Evolutionary conservation across 257 asterid species (phyloP), one percentile per base, ranked within the genome.

Genomic region (Solanum sejunctum): DNA sequence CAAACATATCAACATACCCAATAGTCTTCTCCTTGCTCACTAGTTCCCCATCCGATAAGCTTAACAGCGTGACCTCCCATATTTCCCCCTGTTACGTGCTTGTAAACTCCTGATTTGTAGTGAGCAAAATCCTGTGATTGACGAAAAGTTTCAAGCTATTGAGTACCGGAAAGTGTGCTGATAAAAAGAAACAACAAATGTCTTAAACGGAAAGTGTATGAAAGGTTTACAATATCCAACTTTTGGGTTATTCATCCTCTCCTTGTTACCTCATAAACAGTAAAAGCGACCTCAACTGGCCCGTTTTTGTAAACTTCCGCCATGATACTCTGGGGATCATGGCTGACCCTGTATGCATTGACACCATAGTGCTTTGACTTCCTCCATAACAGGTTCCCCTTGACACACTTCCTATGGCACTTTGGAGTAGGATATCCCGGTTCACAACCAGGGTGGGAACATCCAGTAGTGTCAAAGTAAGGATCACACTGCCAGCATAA

Each of bases 391-490:
- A 91, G 86, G 89, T 95, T 96, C 85, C 86, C 86, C n/a, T 88
- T 92, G 60, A 91, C 88, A 86, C 99, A 96, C 86, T 85, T 93
- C 87, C 86, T 88, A 85, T 80, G 87, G 49, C 99, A 96, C 88
- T 85, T 88, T 26, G 99, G 99, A 28, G 99, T 95, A 57, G 97
- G 98, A 84, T 88, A 96, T 15, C 52, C 91, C 60, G 98, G 98
- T 87, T 93, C 96, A 16, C 99, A 95, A 79, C 98, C 99, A 23
- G 99, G 99, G 85, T 96, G 99, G 28, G 98, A 91, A 90, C 99
- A 96, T 82, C 99, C 99, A 45, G n/a, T 79, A 41, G 83, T 89
- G 84, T 96, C 99, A 82, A 96, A 95, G 94, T 96, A 96, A 72
- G 99, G 99, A 88, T 96, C 98, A 86, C 99, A 96, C 98, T 96